Percentiles rank a stretch among this genome's conserved stretches.
Evolutionary conservation across 805 yeast genomes (phyloP).

Genomic region (Torulaspora indica): DNA sequence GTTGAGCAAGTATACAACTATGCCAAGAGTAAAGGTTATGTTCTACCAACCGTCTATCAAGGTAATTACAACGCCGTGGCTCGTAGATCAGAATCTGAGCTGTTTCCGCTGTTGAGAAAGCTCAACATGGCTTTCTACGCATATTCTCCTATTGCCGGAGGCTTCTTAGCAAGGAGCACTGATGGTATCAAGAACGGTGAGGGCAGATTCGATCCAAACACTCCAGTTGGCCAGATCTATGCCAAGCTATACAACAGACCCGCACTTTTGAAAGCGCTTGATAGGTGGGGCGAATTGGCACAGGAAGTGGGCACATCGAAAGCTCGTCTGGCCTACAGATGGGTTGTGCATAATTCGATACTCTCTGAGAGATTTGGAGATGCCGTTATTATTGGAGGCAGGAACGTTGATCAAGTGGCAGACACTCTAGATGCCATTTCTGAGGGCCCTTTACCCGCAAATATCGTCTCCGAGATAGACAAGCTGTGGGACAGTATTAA

Average conservation of each 20-base stretch:
- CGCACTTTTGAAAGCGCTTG: constrained; percentile 18
- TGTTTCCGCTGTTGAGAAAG: constrained; percentile 23
- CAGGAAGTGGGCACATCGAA: constrained; percentile 15
- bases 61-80: constrained; percentile 30
- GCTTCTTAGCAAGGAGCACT: constrained; percentile 20
- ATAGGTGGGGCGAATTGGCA: constrained; percentile 17
- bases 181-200: constrained; percentile 11
- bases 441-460: constrained; percentile 24
- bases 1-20: constrained; percentile 20
- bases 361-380: constrained; percentile 18
- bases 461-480: constrained; percentile 21
- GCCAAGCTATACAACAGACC: constrained; percentile 19
- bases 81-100: constrained; percentile 20
- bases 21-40: constrained; percentile 22
- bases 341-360: constrained; percentile 21
- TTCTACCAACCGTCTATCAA: constrained; percentile 29
- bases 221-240: constrained; percentile 16
- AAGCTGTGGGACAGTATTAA: constrained; percentile 21
- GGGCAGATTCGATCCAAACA: constrained; percentile 18
- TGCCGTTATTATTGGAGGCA: constrained; percentile 24
- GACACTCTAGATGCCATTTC: constrained; percentile 19
- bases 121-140: constrained; percentile 24
- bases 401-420: constrained; percentile 16
- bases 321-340: constrained; percentile 24
- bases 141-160: constrained; percentile 28